Percentiles rank a stretch among this genome's conserved stretches.
Conservation (phyloP, 768 basidiomycete genomes). For the Tulasnella calospora region DNA sequence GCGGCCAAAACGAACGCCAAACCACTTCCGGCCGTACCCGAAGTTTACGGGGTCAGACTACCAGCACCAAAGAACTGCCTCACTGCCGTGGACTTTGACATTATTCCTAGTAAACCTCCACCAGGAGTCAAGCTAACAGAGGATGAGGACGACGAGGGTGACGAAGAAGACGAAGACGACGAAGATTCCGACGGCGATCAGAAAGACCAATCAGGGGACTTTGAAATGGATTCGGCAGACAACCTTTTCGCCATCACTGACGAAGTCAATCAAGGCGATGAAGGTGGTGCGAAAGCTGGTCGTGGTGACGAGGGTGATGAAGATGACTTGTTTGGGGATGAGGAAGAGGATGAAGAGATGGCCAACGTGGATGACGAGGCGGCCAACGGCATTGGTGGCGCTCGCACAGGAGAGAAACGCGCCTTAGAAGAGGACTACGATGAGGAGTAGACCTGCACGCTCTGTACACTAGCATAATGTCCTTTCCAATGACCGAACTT, state of each 20-base stretch:
- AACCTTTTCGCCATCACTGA: conserved; percentile 10
- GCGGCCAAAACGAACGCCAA: conserved; percentile 78
- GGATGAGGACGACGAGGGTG: conserved; percentile 70
- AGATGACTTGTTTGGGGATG: conserved; percentile 34
- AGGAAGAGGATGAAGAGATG: conserved; percentile 55
- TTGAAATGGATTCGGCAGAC: conserved; percentile 13
- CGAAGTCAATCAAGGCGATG: conserved; percentile 1
- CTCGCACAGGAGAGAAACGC: background rate
- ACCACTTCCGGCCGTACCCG: conserved; percentile 77
- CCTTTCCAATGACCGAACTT: background rate
- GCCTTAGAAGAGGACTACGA: background rate
- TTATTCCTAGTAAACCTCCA: conserved; percentile 79
- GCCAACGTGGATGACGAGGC: conserved; percentile 52
- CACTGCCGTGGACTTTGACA: conserved; percentile 77
- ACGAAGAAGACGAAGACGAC: conserved; percentile 57
- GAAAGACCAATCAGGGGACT: conserved; percentile 17
- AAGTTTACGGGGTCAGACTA: conserved; percentile 82
- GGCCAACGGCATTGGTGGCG: too few species aligned
- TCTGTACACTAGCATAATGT: background rate
- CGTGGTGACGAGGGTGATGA: conserved; percentile 61
- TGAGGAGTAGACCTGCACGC: background rate
- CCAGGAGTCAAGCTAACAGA: conserved; percentile 70
- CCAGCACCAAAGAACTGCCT: conserved; percentile 62
- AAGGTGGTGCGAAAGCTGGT: conserved; percentile 59
- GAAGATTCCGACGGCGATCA: conserved; percentile 37